Conservation (phyloP, 352 stramenopile species). For the Pythium utonaiense region DNA sequence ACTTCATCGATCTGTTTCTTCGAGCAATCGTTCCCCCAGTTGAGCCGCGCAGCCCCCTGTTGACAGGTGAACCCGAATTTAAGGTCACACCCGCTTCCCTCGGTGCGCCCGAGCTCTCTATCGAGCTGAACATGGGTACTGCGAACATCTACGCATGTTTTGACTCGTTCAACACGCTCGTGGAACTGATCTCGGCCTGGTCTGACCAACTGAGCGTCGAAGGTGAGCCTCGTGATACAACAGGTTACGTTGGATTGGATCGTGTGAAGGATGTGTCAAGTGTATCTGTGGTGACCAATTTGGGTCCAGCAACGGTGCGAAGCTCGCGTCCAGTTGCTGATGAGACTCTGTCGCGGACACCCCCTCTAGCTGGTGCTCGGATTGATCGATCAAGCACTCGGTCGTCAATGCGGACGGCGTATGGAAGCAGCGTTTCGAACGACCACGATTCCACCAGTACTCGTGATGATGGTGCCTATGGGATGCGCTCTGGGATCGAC, state of each 20-base stretch:
- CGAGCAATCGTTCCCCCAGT: constrained; percentile 51
- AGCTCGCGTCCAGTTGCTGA: constrained; percentile 15
- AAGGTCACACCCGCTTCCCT: constrained; percentile 34
- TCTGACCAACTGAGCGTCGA: constrained; percentile 66
- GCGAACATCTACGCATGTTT: constrained; percentile 88
- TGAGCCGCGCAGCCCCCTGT: background rate
- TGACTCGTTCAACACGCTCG: constrained; percentile 86
- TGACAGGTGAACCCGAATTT: constrained; percentile 9
- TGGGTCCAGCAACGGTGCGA: constrained; percentile 22
- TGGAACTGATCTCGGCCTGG: constrained; percentile 69
- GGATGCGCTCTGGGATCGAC: constrained; percentile 29
- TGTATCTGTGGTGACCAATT: constrained; percentile 74
- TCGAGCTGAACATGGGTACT: constrained; percentile 80
- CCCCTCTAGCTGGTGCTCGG: constrained; percentile 9
- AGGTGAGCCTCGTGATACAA: constrained; percentile 56
- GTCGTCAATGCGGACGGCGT: background rate
- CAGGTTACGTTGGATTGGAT: constrained; percentile 76
- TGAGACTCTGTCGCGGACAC: constrained; percentile 13
- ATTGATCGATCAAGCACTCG: constrained; percentile 2
- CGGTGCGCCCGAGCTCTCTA: constrained; percentile 64
- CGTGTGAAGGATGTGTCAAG: constrained; percentile 48
- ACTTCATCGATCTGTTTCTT: constrained; percentile 83
- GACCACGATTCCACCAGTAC: background rate
- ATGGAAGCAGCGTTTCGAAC: background rate
- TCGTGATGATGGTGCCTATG: background rate